Evolutionary conservation across 495 filamentous ascomycete species (phyloP), one percentile per base, ranked within the genome.

Genomic region (Penicillium paxilli): DNA sequence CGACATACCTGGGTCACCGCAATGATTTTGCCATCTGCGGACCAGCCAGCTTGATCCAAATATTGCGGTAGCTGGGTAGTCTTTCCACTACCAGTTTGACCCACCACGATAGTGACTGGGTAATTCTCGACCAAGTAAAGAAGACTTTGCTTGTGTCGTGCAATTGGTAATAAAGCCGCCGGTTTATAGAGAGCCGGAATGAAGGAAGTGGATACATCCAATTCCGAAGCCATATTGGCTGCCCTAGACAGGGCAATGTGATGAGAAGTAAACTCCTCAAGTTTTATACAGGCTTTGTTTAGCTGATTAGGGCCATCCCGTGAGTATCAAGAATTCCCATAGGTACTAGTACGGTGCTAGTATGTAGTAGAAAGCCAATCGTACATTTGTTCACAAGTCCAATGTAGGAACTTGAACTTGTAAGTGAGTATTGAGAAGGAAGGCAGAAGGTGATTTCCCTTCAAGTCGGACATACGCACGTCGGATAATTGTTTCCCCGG

Each of bases 11-110:
- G 95, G 14, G 94, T 99, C 23, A 96, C 82, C 23, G 83, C 94
- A 49, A 99, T 89, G 40, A 87, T 61, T 62, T 94, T 96, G 55
- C 80, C 85, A 68, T 92, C 83, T 47, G 80, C 79, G 61, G 90
- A 93, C 88, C 94, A 98, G 68, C 95, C 92, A 54, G 91, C 88
- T 58, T 91, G 79, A 57, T 95, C 84, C 14, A 96, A 83, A 62
- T 89, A 96, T 58, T 94, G 90, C 14, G 91, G 91, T 47, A 95
- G 84, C 62, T 96, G 91, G 0, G 91, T 96, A 7, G 90, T 94
- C 71, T 96, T 96, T 23, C 91, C 91, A 23, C 88, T 92, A 10
- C 91, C 91, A n/a, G 91, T 96, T 59, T 95, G 89, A 16, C 91
- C 91, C 50, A 96, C 85, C 12, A 95, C 88, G 50, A 94, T 89